phyloP scores from a whole-genome alignment of 768 basidiomycete species.

The Suillus brevipes region DNA sequence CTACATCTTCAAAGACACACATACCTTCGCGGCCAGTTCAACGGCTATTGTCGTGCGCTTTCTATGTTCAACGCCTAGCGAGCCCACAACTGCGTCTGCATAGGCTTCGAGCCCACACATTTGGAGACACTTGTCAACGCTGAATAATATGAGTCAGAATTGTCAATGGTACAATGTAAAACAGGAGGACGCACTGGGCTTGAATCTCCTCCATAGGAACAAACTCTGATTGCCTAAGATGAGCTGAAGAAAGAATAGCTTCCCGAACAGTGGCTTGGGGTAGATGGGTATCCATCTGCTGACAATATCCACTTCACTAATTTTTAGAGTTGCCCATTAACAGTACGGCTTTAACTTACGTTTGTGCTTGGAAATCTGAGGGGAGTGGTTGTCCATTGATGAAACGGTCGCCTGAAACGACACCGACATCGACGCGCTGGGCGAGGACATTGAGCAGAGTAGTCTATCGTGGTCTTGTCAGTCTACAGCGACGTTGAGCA shows the following conservation, averaged over 20 bases:
- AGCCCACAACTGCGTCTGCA: slow-evolving; percentile 69
- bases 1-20: neutral
- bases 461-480: slow-evolving; percentile 32
- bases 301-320: slow-evolving; percentile 69
- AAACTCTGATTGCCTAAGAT: slow-evolving; percentile 68
- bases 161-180: neutral
- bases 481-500: slow-evolving; percentile 9
- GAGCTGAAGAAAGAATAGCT: slow-evolving; percentile 76
- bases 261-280: slow-evolving; percentile 77
- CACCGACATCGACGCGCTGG: slow-evolving; percentile 37
- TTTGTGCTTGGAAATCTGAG: slow-evolving; percentile 55
- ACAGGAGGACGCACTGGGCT: slow-evolving; percentile 57
- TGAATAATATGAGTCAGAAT: slow-evolving; percentile 15
- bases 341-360: slow-evolving; percentile 28
- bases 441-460: slow-evolving; percentile 52
- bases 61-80: slow-evolving; percentile 67
- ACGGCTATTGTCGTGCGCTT: slow-evolving; percentile 89
- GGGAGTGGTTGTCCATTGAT: slow-evolving; percentile 48
- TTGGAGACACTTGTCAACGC: slow-evolving; percentile 55
- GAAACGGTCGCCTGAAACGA: slow-evolving; percentile 43
- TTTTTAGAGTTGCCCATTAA: neutral
- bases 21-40: slow-evolving; percentile 76
- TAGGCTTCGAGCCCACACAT: slow-evolving; percentile 66
- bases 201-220: slow-evolving; percentile 73
- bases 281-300: slow-evolving; percentile 84